A percentile compares a stretch with the other conserved stretches of the same genome.
Conservation (phyloP, 2,329 filamentous ascomycete species). For the Fonsecaea pugnacius region DNA sequence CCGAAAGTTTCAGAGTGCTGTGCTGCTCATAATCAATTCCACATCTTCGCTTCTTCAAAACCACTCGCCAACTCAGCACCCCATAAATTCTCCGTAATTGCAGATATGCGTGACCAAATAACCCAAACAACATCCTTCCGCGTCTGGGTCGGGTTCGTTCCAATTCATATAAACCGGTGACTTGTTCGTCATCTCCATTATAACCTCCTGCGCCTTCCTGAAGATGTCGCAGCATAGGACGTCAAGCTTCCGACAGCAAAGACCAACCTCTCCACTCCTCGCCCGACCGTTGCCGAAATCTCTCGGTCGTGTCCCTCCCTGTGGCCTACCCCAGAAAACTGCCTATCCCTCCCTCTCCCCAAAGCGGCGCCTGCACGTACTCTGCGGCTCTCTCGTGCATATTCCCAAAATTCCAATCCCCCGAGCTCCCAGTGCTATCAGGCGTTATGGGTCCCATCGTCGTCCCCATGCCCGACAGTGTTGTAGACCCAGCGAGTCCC, state of each 20-base stretch:
- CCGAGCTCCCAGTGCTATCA: constrained; percentile 48
- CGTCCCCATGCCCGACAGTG: constrained; percentile 18
- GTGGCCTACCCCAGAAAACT: constrained; percentile 4
- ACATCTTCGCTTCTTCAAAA: background rate
- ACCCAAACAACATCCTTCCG: background rate
- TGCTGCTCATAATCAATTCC: background rate
- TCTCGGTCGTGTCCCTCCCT: background rate
- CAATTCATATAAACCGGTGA: background rate
- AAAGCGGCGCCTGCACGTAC: constrained; percentile 54
- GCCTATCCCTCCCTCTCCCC: constrained; percentile 38
- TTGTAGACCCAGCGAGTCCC: constrained; percentile 13
- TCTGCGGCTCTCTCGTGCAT: constrained; percentile 53
- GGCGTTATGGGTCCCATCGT: constrained; percentile 48
- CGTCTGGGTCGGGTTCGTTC: background rate
- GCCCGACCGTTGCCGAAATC: too few species aligned
- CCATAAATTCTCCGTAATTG: background rate
- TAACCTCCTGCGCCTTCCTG: background rate
- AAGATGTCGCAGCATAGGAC: background rate
- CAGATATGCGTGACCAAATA: background rate
- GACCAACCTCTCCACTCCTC: too few species aligned
- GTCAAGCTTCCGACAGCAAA: too few species aligned
- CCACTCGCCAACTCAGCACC: background rate
- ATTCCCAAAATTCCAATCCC: constrained; percentile 53
- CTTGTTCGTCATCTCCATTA: background rate
- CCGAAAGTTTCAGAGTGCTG: too few species aligned